Conservation (phyloP, 2,329 filamentous ascomycete genomes). For the Bertia moriformis region DNA sequence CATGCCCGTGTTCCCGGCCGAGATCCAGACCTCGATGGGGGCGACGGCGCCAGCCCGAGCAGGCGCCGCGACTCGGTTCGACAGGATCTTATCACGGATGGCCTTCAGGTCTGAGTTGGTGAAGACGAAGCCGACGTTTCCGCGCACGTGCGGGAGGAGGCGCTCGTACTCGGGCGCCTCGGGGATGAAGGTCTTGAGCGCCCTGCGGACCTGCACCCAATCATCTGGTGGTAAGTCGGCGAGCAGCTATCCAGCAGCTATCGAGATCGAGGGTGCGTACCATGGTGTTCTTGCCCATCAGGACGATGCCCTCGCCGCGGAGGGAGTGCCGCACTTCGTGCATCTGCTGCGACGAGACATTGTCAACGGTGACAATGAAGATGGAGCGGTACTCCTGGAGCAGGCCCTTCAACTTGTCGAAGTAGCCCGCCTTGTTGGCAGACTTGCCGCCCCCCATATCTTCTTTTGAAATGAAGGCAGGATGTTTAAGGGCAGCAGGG, state of each 20-base stretch:
- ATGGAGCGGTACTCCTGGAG: conserved; percentile 93
- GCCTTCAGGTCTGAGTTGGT: conserved; percentile 92
- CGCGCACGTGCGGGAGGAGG: conserved; percentile 86
- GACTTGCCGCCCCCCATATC: conserved; percentile 98
- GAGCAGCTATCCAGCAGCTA: conserved; percentile 3
- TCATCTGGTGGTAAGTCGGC: conserved; percentile 1
- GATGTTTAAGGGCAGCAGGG: conserved; percentile 81
- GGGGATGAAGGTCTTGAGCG: conserved; percentile 80
- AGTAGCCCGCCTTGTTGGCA: conserved; percentile 88
- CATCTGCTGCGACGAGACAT: conserved; percentile 99
- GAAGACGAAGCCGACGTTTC: conserved; percentile 99
- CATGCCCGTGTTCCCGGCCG: conserved; percentile 99
- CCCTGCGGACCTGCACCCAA: conserved; percentile 86
- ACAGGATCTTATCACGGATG: conserved; percentile 82
- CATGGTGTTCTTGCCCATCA: conserved; percentile 99
- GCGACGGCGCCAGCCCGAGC: conserved; percentile 96
- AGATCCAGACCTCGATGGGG: conserved; percentile 82
- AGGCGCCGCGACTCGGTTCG: conserved; percentile 94
- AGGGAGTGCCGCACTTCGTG: conserved; percentile 95
- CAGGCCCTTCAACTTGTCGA: conserved; percentile 97
- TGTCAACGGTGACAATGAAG: conserved; percentile 96
- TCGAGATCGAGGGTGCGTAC: conserved; percentile 42
- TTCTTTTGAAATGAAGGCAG: conserved; percentile 90
- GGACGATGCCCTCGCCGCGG: conserved; percentile 79
- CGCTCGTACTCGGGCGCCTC: conserved; percentile 97